Evolutionary conservation across 192 early-diverging fungal species (phyloP).

Genomic region (Chytriomyces confervae): DNA sequence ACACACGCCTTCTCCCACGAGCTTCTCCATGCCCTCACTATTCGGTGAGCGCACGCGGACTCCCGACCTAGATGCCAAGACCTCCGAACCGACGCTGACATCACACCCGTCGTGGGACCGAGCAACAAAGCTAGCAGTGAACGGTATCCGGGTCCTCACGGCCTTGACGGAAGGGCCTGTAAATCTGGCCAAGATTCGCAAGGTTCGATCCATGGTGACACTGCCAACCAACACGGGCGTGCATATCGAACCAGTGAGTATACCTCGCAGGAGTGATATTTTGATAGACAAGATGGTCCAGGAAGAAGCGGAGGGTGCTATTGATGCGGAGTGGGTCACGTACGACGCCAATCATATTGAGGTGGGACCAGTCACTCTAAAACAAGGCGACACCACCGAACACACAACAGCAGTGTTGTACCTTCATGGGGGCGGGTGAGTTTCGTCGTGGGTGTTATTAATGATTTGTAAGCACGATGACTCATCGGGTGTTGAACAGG

Average conservation of each 20-base stretch:
- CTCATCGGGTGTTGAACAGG: not conserved
- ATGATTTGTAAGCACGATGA: not conserved
- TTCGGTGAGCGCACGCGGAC: too few species aligned
- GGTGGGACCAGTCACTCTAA: not conserved
- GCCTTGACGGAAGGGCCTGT: constrained; percentile 18
- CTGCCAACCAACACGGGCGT: constrained; percentile 24
- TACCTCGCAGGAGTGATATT: constrained; percentile 19
- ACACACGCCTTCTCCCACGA: too few species aligned
- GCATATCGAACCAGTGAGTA: constrained; percentile 2
- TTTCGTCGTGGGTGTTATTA: not conserved
- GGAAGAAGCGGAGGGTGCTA: constrained; percentile 29
- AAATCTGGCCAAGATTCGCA: constrained; percentile 17
- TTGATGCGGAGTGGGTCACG: constrained; percentile 43
- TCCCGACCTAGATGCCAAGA: too few species aligned
- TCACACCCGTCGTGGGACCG: constrained; percentile 29
- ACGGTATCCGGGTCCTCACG: constrained; percentile 18
- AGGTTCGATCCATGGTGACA: constrained; percentile 17
- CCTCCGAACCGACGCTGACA: too few species aligned
- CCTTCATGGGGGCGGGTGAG: constrained; percentile 37
- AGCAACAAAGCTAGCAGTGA: constrained; percentile 18
- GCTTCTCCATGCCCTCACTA: too few species aligned
- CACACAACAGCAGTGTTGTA: constrained; percentile 16
- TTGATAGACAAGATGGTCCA: constrained; percentile 32
- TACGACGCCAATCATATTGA: constrained; percentile 5
- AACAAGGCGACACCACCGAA: not conserved